These are phyloP conservation scores for Trichoderma aggressivum DNA, from an alignment of 2,329 filamentous ascomycete species.

Conservation along the genomic window DNA sequence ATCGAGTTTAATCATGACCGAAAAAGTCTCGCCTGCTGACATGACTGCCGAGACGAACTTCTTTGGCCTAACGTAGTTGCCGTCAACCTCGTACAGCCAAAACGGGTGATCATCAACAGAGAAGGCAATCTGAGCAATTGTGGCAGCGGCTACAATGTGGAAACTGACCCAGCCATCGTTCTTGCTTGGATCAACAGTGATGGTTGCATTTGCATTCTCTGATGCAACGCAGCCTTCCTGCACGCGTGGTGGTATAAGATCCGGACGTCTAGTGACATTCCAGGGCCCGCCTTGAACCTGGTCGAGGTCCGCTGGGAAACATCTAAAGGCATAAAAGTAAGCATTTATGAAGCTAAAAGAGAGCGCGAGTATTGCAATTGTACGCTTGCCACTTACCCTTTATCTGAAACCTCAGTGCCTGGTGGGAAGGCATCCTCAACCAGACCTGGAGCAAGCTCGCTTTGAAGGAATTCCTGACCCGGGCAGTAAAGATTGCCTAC, in stretches of 20 bases:
- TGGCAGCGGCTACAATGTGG: constrained; percentile 50
- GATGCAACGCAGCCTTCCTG: constrained; percentile 37
- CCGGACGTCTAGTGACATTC: constrained; percentile 36
- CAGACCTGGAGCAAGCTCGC: constrained; percentile 34
- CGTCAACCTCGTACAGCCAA: constrained; percentile 54
- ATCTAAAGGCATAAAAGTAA: background rate
- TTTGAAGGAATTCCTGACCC: constrained; percentile 40
- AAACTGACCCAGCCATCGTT: constrained; percentile 47
- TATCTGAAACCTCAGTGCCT: constrained; percentile 38
- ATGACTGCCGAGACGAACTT: constrained; percentile 46
- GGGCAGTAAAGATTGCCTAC: constrained; percentile 55
- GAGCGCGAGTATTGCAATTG: background rate
- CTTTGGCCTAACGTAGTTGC: constrained; percentile 51
- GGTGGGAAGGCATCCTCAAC: constrained; percentile 25
- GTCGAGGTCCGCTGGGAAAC: background rate
- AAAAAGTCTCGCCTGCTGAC: constrained; percentile 52
- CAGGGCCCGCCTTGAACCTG: constrained; percentile 11
- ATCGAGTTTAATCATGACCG: constrained; percentile 45
- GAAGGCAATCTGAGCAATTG: constrained; percentile 42
- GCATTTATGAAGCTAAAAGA: background rate
- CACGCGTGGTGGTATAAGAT: constrained; percentile 43
- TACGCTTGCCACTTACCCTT: constrained; percentile 32
- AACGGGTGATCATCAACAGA: constrained; percentile 53
- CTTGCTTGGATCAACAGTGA: constrained; percentile 24
- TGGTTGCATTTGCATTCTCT: constrained; percentile 41